Base-by-base conservation (phyloP, 306 rosid species). In the Ceratonia siliqua region DNA sequence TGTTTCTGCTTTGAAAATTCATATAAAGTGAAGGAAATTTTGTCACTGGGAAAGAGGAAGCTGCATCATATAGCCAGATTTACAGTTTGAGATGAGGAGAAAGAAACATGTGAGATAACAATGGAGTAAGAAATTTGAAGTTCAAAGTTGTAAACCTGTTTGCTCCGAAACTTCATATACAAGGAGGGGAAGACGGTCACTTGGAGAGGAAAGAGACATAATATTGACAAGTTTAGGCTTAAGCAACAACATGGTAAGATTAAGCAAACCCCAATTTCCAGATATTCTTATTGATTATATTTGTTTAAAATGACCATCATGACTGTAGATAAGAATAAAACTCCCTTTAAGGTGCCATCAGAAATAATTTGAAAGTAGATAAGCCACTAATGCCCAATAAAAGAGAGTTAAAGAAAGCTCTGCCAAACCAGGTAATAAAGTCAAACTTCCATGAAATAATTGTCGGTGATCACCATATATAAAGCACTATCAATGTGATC, bases 51-150 rank as follows among this genome's bases (percentile, higher is more conserved):
- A 27, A 30, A 50, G 69, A 50, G 72, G 49, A 70, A 73, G 54
- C 75, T 55, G n/a, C n/a, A 36, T 70, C 36, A 49, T 38, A 50
- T n/a, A 42, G 63, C 53, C 69, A 67, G 67, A n/a, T 66, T 65
- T 68, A 77, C 6, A 82, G 50, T 67, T 39, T 70, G 18, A 71
- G 43, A 65, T 57, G 28, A 36, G 61, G 21, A 64, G 43, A 71
- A 62, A 79, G 56, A 66, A 62, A 35, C 24, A 18, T 15, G 42
- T 1, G 49, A 76, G 80, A 39, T 67, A 20, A 59, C 50, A 39
- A 2, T 52, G 28, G 17, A 67, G 48, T 54, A 54, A 8, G 42
- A 75, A 62, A 70, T 17, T 45, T 43, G 43, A 38, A 70, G 41
- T 70, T 41, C 33, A 48, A 63, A 35, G 45, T 38, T 56, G 64